Evolutionary conservation across 371 early-diverging fungal species (phyloP).

Genomic region (Synchytrium microbalum): DNA sequence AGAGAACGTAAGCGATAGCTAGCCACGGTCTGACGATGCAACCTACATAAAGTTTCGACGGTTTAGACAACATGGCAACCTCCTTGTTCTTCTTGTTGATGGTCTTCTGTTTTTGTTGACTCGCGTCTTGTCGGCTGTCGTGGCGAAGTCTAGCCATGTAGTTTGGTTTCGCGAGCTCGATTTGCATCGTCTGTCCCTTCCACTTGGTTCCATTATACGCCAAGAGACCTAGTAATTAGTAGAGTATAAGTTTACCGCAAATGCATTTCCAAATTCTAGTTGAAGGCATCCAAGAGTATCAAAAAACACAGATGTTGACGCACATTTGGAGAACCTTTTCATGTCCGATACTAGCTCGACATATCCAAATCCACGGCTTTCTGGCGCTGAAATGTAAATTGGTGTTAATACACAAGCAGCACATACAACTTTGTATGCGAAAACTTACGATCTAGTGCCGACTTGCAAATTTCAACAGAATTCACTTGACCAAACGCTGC

Average conservation of each 20-base stretch:
- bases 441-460: constrained; percentile 25
- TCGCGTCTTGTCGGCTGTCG: neutral
- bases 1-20: no score
- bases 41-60: neutral
- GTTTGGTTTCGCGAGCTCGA: constrained; percentile 73
- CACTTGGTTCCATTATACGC: constrained; percentile 76
- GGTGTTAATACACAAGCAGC: constrained; percentile 7
- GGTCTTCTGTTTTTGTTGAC: neutral
- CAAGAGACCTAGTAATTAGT: constrained; percentile 41
- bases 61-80: neutral
- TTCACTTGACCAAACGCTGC: constrained; percentile 56
- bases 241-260: constrained; percentile 5
- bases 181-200: constrained; percentile 65
- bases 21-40: neutral
- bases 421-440: neutral
- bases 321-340: constrained; percentile 59
- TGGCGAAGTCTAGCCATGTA: constrained; percentile 23
- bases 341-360: constrained; percentile 57
- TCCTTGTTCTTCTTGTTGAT: neutral
- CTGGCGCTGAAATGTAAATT: constrained; percentile 32
- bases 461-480: constrained; percentile 44
- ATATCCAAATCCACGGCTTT: constrained; percentile 68
- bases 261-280: no score
- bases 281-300: neutral
- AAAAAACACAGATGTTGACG: neutral